Conservation (phyloP, 2,329 filamentous ascomycete species). For the Aureobasidium sp. region DNA sequence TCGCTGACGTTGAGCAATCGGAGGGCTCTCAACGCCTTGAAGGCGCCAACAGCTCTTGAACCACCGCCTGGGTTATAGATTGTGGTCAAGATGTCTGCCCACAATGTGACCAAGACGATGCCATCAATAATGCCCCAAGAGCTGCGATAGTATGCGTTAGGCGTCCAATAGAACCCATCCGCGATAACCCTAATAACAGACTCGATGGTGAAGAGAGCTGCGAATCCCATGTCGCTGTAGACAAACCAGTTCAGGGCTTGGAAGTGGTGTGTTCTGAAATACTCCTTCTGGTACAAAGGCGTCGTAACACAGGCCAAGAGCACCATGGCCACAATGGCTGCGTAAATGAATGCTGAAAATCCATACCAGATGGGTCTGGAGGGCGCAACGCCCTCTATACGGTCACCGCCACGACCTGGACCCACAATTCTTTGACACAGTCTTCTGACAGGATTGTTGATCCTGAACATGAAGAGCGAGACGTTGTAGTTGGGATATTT, state of each 20-base stretch:
- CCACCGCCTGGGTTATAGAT: constrained; percentile 74
- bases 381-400: constrained; percentile 82
- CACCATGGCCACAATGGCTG: constrained; percentile 96
- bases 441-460: constrained; percentile 66
- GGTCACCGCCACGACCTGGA: constrained; percentile 75
- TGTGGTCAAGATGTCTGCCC: constrained; percentile 85
- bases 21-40: constrained; percentile 89
- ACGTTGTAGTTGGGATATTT: constrained; percentile 89
- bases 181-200: constrained; percentile 87
- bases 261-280: constrained; percentile 56
- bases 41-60: constrained; percentile 85
- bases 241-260: constrained; percentile 80
- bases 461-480: constrained; percentile 76
- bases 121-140: constrained; percentile 96
- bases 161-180: constrained; percentile 92
- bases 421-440: constrained; percentile 86
- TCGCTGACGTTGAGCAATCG: constrained; percentile 92
- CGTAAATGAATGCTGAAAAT: constrained; percentile 90
- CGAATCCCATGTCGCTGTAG: constrained; percentile 86
- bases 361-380: constrained; percentile 85
- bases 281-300: constrained; percentile 84
- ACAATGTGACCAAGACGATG: constrained; percentile 81
- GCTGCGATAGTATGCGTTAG: constrained; percentile 92
- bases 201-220: constrained; percentile 75
- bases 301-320: constrained; percentile 89